phyloP scores from a whole-genome alignment of 1,139 yeast genomes.

The Kluyveromyces sp. region DNA sequence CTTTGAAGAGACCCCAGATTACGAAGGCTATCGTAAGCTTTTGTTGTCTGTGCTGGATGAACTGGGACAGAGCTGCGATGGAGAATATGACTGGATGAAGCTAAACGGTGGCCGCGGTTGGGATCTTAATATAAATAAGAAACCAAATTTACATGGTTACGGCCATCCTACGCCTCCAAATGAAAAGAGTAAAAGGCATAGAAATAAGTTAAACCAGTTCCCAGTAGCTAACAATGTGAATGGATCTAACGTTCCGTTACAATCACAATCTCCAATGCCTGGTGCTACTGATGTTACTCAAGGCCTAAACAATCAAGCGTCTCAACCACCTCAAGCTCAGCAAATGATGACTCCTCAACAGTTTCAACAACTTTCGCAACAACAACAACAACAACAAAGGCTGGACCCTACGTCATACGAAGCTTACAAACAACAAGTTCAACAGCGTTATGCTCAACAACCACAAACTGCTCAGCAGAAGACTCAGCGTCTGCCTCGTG shows the following conservation, averaged over 20 bases:
- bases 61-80: constrained; percentile 47
- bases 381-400: constrained; percentile 23
- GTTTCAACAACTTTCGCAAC: constrained; percentile 11
- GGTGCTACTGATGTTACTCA: constrained; percentile 7
- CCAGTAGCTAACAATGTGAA: constrained; percentile 6
- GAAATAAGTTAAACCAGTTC: constrained; percentile 27
- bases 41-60: constrained; percentile 60
- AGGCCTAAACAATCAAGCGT: constrained; percentile 1
- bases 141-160: constrained; percentile 75
- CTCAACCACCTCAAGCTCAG: constrained; percentile 10
- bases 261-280: constrained; percentile 10
- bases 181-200: constrained; percentile 36
- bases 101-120: constrained; percentile 75
- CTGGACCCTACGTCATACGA: constrained; percentile 34
- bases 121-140: constrained; percentile 72
- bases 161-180: constrained; percentile 61
- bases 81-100: constrained; percentile 80
- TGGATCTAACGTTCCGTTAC: constrained; percentile 8
- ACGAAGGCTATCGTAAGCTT: constrained; percentile 61
- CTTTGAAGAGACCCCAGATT: constrained; percentile 75
- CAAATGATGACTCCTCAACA: constrained; percentile 20
- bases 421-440: constrained; percentile 33
- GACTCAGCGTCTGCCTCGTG: constrained; percentile 12
- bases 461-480: constrained; percentile 23
- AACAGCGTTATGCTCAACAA: constrained; percentile 30